These are phyloP conservation scores for Casuarina equisetifolia DNA, from an alignment of 306 rosid species.

Conservation along the genomic window DNA sequence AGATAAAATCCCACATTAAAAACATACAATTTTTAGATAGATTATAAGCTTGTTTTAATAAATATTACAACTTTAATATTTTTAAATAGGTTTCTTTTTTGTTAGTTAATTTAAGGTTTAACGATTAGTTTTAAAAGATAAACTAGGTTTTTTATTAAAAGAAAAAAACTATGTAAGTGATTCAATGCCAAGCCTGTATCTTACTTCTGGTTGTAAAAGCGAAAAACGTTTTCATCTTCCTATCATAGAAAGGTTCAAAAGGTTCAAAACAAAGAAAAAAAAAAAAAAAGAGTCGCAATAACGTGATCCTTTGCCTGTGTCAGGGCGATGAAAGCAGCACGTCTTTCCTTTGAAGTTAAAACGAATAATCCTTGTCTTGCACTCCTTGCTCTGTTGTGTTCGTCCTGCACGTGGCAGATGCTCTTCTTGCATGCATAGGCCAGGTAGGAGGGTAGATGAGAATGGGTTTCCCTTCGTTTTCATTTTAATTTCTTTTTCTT, in stretches of 20 bases:
- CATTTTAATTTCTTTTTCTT: background rate
- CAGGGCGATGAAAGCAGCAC: background rate
- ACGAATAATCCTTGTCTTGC: background rate
- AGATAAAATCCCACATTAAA: too few relatives aligned
- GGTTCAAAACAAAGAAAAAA: too few relatives aligned
- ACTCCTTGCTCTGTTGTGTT: background rate
- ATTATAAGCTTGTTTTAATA: too few relatives aligned
- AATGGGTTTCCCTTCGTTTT: background rate
- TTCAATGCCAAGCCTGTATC: background rate
- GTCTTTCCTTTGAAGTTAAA: background rate
- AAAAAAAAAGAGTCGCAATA: background rate
- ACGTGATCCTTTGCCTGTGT: background rate
- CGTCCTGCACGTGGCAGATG: background rate
- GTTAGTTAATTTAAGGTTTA: too few relatives aligned
- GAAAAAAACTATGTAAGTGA: too few relatives aligned
- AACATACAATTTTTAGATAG: too few relatives aligned
- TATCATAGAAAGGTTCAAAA: background rate
- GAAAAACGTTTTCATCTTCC: background rate
- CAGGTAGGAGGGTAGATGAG: background rate
- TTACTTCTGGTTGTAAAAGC: background rate
- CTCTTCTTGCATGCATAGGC: slow-evolving; percentile 2
- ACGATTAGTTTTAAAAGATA: too few relatives aligned
- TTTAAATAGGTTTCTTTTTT: too few relatives aligned
- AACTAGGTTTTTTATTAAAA: too few relatives aligned
- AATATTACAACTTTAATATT: too few relatives aligned